Base-by-base conservation (phyloP, 371 early-diverging fungal species). In the Phascolomyces articulosus region DNA sequence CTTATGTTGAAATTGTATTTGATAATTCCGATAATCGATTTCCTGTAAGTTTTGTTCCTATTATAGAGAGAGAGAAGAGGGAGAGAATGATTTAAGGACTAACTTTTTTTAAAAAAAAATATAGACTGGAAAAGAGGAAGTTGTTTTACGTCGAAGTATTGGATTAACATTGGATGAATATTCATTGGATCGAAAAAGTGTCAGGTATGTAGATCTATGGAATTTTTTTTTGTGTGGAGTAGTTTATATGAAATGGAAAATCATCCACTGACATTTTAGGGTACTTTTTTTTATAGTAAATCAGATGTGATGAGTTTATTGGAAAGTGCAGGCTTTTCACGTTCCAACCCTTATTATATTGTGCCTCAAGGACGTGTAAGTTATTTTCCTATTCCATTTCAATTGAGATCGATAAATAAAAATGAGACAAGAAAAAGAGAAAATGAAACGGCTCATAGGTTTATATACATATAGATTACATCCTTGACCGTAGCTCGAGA, bases 311-410 rank as follows among this genome's bases (percentile, higher is more conserved):
- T 89, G 84, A 97, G 92, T 68, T 78, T 99, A 64, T 85, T 99
- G 21, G 98, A 99, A 76, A 94, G 92, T 76, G 97, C 98, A 21
- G 99, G 99, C 1, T 96, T 99, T 65, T 95, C 98, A n/a, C 83
- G 93, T 31, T 95, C 98, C 18, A 99, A 99, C 71, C 98, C 99
- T 13, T 99, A 98, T 77, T 99, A 98, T 69, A 97, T 99, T 76
- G 98, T 99, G 6, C 98, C 97, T n/a, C 99, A 99, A 85, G 99
- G 99, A 44, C 85, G 97, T 59, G 94, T 98, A 82, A 51, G 85
- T 67, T 44, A 23, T 18, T n/a, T 27, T 3, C n/a, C n/a, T n/a
- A n/a, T n/a, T n/a, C n/a, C n/a, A n/a, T n/a, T n/a, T n/a, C n/a
- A 18, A 9, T n/a, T 38, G 38, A 38, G 6, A 38, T 38, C 13